phyloP scores from a whole-genome alignment of 2,329 filamentous ascomycete species.

The Aschersonia sp. region DNA sequence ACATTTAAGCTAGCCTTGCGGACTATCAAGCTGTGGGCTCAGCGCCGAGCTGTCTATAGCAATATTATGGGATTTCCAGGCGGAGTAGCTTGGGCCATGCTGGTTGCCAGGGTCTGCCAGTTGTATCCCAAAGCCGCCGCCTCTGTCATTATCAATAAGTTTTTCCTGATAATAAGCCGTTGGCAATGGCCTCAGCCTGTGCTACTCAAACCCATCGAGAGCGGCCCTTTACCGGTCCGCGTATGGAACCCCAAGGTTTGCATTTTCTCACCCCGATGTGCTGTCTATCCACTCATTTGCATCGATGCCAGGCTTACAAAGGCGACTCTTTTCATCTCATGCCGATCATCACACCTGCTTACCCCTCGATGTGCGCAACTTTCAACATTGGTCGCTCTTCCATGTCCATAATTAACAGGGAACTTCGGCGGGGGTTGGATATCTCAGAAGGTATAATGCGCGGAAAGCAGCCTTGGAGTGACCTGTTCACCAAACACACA shows the following conservation, averaged over 20 bases:
- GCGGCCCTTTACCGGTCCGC: conserved; percentile 63
- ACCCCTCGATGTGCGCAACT: conserved; percentile 94
- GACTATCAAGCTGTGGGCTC: conserved; percentile 93
- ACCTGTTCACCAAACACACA: conserved; percentile 76
- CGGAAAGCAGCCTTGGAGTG: conserved; percentile 68
- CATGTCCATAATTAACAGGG: conserved; percentile 67
- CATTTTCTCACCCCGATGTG: neutral
- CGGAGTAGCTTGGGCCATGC: conserved; percentile 95
- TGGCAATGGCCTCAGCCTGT: conserved; percentile 97
- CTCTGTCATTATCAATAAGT: conserved; percentile 80
- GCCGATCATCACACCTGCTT: conserved; percentile 96
- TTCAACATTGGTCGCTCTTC: conserved; percentile 87
- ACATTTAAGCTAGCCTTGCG: conserved; percentile 82
- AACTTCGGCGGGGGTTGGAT: conserved; percentile 63
- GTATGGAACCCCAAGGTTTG: conserved; percentile 87
- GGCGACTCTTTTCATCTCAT: conserved; percentile 79
- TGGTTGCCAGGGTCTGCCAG: conserved; percentile 90
- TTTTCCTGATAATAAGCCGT: conserved; percentile 80
- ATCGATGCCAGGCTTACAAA: conserved; percentile 48
- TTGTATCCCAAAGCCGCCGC: conserved; percentile 87
- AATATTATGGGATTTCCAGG: conserved; percentile 96
- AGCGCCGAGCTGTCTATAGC: conserved; percentile 81
- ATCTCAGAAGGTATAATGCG: conserved; percentile 69
- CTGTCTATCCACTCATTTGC: neutral
- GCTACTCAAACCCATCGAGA: conserved; percentile 75